Base-by-base conservation (phyloP, 2,329 filamentous ascomycete species). In the Colletotrichum tropicale region DNA sequence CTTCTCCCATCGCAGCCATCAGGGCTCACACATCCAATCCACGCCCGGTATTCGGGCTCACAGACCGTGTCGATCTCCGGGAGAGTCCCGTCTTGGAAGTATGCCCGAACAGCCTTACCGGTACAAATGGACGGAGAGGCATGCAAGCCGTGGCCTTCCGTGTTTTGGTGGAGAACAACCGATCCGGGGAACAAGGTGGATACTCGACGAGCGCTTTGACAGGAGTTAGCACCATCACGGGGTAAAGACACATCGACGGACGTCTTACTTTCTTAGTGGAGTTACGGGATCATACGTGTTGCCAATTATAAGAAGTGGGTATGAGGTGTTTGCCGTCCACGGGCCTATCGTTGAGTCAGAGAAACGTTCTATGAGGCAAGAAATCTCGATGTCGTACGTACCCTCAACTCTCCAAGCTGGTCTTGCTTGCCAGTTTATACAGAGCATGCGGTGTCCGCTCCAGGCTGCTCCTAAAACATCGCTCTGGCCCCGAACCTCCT, bases 221-320 rank as follows among this genome's bases (percentile, higher is more conserved):
- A 30, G 15, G 16, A 15, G 30, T 69, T 30, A 69, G 66, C 66
- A 48, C 12, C n/a, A n/a, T 43, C 28, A 26, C 28, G 1, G n/a
- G 9, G 24, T 36, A 24, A 18, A 36, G 28, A 21, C n/a, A 24
- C 15, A 56, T 61, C 24, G 34, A 16, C 9, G 26, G 52, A 32
- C 13, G 30, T 58, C 66, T 61, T 61, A 69, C 66, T 69, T 69
- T 38, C 66, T 28, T 21, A 69, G 30, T n/a, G 66, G 66, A 13
- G 66, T 69, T 16, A 69, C 66, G 52, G 48, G 48, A 5, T 85
- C 83, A 32, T 82, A 81, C 1, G 79, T 81, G 0, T 80, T 84
- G 1, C 81, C 82, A 8, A 85, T 70, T 2, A 85, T 78, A 0
- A 85, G 78, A 1, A 85, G 61, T 18, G 83, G 83, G 24, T 83